phyloP scores from a whole-genome alignment of 148 eudicot genomes.

The Drosera capensis region DNA sequence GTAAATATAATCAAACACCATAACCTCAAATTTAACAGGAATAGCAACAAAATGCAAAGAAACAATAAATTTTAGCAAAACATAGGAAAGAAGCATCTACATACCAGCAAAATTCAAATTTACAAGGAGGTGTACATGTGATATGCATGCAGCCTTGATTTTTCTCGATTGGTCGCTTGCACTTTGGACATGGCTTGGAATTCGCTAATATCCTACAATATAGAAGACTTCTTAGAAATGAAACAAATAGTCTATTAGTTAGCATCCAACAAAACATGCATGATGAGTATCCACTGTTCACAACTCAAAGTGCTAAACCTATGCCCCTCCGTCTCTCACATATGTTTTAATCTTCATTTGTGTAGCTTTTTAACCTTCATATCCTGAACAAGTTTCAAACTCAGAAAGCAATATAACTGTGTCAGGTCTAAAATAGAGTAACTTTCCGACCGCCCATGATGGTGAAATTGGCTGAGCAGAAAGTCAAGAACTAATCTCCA shows the following conservation, averaged over 20 bases:
- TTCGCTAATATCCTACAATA: conserved; percentile 71
- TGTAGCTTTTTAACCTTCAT: too few relatives aligned
- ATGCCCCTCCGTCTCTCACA: too few relatives aligned
- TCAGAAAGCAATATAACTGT: too few relatives aligned
- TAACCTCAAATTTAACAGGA: background rate
- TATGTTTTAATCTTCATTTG: too few relatives aligned
- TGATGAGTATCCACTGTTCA: background rate
- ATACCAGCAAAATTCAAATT: conserved; percentile 89
- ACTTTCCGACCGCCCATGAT: too few relatives aligned
- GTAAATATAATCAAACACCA: conserved; percentile 6
- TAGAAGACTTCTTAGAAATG: conserved; percentile 1
- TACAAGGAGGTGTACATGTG: conserved; percentile 87
- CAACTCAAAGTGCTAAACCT: too few relatives aligned
- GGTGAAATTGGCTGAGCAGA: too few relatives aligned
- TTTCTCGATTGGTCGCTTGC: conserved; percentile 93
- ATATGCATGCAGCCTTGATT: conserved; percentile 96
- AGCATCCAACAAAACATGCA: background rate
- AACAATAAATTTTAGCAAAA: background rate
- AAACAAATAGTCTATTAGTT: background rate
- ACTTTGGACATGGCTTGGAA: conserved; percentile 92
- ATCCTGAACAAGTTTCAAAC: too few relatives aligned
- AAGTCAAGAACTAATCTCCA: too few relatives aligned
- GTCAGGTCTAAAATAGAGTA: too few relatives aligned
- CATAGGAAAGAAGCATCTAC: conserved; percentile 10
- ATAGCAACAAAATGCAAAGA: background rate